Base-by-base conservation (phyloP, 2,329 filamentous ascomycete genomes). In the Aspergillus sp. region DNA sequence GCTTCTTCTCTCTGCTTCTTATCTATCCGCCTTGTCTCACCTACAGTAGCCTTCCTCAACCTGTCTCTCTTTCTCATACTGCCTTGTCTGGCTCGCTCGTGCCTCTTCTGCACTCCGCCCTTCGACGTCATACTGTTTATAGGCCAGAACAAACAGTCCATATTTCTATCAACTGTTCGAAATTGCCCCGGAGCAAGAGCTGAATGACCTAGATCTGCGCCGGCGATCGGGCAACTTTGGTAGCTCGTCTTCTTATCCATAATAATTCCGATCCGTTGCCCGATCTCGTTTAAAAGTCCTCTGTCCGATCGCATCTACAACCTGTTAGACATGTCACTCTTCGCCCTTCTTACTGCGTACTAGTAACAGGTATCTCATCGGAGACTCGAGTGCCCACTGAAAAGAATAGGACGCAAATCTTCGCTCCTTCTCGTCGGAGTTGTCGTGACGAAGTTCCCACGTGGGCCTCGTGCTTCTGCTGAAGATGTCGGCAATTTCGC, bases 401-500 rank as follows among this genome's bases (percentile, higher is more conserved):
- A 44, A 26, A 53, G 43, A 13, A 32, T 39, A 15, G 17, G 24
- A 26, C 22, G 24, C 38, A 34, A 18, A 8, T 30, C n/a, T 30
- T 24, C 47, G 7, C 34, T 15, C 24, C 41, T 32, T 51, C 26
- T 41, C 32, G 5, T 41, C 20, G 22, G 4, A 26, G n/a, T 13
- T n/a, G 15, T 6, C 9, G 20, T 38, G 17, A 38, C 26, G 30
- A n/a, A 24, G 30, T 20, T 45, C n/a, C 24, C 9, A 13, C 22
- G n/a, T n/a, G 22, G 15, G 30, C 26, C n/a, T n/a, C 18, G 44
- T 34, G 15, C 20, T n/a, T 20, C 24, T 20, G 24, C 44, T 50
- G 52, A 63, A 42, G 55, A 65, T 64, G 60, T 62, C 65, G 48
- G 62, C 62, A 4, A 42, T 63, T 60, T 66, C 57, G 53, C 66